phyloP scores from a whole-genome alignment of 345 rosid genomes.

The Eucalyptus sp. region DNA sequence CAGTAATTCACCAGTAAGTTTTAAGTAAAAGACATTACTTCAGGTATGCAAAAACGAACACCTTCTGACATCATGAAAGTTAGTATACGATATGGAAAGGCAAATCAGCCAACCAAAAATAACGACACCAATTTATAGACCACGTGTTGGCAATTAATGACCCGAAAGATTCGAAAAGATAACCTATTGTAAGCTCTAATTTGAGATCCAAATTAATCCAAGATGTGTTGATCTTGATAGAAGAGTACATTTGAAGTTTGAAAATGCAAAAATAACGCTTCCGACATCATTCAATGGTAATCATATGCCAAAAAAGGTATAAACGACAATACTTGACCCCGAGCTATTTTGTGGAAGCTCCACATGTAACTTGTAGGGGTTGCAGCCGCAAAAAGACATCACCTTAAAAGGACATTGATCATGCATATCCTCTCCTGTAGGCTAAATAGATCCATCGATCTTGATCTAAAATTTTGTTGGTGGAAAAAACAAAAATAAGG shows the following conservation, averaged over 20 bases:
- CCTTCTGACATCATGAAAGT: background rate
- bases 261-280: background rate
- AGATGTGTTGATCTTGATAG: background rate
- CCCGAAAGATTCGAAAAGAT: background rate
- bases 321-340: background rate
- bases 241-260: background rate
- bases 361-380: background rate
- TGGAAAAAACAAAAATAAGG: background rate
- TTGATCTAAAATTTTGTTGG: background rate
- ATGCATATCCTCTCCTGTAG: background rate
- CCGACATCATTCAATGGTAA: background rate
- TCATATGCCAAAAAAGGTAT: background rate
- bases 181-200: background rate
- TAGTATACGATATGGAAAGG: background rate
- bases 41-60: background rate
- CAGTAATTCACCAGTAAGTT: background rate
- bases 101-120: background rate
- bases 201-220: background rate
- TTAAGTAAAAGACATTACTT: background rate
- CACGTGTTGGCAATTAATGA: background rate
- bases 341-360: background rate
- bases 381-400: background rate
- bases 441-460: background rate
- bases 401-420: background rate
- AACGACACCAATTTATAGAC: background rate